These are phyloP conservation scores for Xerocomellus intermedius DNA, from an alignment of 768 basidiomycete genomes.

Conservation along the genomic window DNA sequence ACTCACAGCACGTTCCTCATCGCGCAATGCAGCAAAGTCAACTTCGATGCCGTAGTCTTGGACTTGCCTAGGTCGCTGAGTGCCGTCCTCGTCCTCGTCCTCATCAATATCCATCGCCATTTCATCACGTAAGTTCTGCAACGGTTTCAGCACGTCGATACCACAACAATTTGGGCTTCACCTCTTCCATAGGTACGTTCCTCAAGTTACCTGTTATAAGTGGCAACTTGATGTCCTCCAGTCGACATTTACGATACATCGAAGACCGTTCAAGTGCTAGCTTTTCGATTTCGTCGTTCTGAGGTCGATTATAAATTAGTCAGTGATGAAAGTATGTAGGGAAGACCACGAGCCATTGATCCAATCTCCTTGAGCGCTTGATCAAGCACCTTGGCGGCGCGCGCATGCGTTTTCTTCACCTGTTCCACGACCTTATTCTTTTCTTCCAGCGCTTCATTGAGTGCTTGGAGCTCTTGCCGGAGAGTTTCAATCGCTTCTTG, in stretches of 20 bases:
- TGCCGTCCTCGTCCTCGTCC: slow-evolving; percentile 80
- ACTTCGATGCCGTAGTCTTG: slow-evolving; percentile 89
- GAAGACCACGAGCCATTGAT: slow-evolving; percentile 51
- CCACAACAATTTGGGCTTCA: slow-evolving; percentile 24
- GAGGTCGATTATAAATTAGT: slow-evolving; percentile 1
- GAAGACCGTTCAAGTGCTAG: slow-evolving; percentile 79
- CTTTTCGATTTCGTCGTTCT: slow-evolving; percentile 93
- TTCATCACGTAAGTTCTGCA: slow-evolving; percentile 76
- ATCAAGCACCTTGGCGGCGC: slow-evolving; percentile 76
- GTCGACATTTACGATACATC: slow-evolving; percentile 86
- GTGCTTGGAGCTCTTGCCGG: slow-evolving; percentile 56
- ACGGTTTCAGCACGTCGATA: slow-evolving; percentile 5
- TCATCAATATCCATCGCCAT: slow-evolving; percentile 92
- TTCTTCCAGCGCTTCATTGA: slow-evolving; percentile 68
- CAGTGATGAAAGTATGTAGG: slow-evolving; percentile 21
- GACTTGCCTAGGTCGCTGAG: slow-evolving; percentile 68
- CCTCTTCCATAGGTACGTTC: slow-evolving; percentile 95
- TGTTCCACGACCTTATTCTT: slow-evolving; percentile 73
- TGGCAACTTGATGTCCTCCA: slow-evolving; percentile 89
- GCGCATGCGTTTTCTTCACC: slow-evolving; percentile 66
- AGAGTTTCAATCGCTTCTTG: slow-evolving; percentile 55
- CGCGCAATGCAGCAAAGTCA: slow-evolving; percentile 71
- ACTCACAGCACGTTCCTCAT: slow-evolving; percentile 69
- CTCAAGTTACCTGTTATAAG: slow-evolving; percentile 72
- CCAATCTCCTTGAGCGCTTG: slow-evolving; percentile 90